phyloP scores from a whole-genome alignment of 176 grass and related monocot species.

The Phragmites australis region DNA sequence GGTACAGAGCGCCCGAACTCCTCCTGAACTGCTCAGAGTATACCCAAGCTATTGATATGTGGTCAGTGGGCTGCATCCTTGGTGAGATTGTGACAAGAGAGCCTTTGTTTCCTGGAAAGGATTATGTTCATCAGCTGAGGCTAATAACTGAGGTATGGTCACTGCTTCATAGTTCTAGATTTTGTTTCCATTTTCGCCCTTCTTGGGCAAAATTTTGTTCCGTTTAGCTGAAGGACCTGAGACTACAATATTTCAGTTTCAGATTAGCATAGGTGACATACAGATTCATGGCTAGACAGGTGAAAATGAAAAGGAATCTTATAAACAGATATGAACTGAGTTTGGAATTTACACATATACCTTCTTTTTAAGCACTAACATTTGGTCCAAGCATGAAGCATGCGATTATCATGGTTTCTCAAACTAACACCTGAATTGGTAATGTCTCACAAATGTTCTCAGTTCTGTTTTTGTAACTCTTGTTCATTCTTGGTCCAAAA shows the following conservation, averaged over 20 bases:
- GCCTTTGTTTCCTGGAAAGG: slow-evolving; percentile 92
- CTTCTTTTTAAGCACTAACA: not conserved
- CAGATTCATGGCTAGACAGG: not conserved
- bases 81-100: slow-evolving; percentile 89
- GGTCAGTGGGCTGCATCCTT: slow-evolving; percentile 94
- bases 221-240: not conserved
- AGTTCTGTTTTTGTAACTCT: slow-evolving; percentile 29
- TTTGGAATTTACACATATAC: slow-evolving; percentile 7
- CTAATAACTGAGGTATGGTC: slow-evolving; percentile 88
- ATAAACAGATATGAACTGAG: not conserved
- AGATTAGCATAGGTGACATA: not conserved
- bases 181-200: not conserved
- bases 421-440: slow-evolving; percentile 2
- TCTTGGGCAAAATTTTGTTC: not conserved
- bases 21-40: slow-evolving; percentile 98
- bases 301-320: not conserved
- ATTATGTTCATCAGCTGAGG: slow-evolving; percentile 93
- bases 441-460: not conserved
- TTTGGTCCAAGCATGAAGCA: slow-evolving; percentile 14
- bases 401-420: slow-evolving; percentile 9
- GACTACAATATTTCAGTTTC: not conserved
- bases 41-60: slow-evolving; percentile 96
- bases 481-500: slow-evolving; percentile 54
- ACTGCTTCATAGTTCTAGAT: slow-evolving; percentile 5
- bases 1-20: slow-evolving; percentile 91